Evolutionary conservation across 805 yeast species (phyloP), one percentile per base, ranked within the genome.

Genomic region (Dipodascopsis uninucleata): DNA sequence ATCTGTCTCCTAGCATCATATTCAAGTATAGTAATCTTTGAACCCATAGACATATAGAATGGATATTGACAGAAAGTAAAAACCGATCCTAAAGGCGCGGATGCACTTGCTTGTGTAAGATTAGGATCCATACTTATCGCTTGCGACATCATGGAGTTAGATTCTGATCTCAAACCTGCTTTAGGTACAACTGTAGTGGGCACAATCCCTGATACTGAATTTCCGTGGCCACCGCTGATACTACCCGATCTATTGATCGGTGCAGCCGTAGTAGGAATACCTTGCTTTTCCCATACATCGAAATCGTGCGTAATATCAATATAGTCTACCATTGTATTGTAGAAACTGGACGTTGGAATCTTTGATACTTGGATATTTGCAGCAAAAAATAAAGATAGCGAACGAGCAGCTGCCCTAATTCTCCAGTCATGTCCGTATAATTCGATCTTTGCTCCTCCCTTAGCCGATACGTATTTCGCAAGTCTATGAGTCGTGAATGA

Each of bases 381-480:
- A 5, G 57, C 53, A 28, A 43, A 75, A 22, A 82, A 72, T 12
- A 78, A 59, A 0, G 78, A 71, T 55, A 84, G 64, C 1, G 81
- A 67, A 22, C 75, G 68, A 1, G 84, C 79, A 0, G 88, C 86
- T 0, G 86, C 72, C 41, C 74, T 69, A 26, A 89, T 67, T 52
- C 82, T 88, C 96, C 96, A 90, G 58, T 85, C 88, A 49, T 75
- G 73, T 0, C 85, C 81, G 61, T 89, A 89, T 54, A 77, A 79
- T 31, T 74, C 74, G 4, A 79, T 61, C 36, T 53, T 53, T 2
- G 43, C 53, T 41, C 38, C 45, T 31, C 43, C 47, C 26, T 23
- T 41, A 6, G 47, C 34, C 18, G 51, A 29, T 36, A 52, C 47
- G 39, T 51, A 52, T 29, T 58, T 52, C 31, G 79, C 75, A 43